Percentiles rank a stretch among this genome's conserved stretches.
phyloP scores from a whole-genome alignment of 352 stramenopile genomes.

The Phytophthora hybrid region DNA sequence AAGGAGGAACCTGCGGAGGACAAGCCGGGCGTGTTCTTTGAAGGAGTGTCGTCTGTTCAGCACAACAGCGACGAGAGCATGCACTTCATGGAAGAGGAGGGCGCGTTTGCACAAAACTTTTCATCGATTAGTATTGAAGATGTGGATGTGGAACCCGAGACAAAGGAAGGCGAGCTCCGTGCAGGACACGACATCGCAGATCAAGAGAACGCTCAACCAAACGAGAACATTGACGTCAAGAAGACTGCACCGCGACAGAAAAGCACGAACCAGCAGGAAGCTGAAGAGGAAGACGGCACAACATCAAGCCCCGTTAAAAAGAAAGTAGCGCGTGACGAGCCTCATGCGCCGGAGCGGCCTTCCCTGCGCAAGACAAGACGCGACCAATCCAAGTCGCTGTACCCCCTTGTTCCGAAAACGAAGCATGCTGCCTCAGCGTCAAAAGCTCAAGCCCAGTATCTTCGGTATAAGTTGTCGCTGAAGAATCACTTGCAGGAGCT shows the following conservation, averaged over 20 bases:
- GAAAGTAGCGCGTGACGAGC: conserved; percentile 38
- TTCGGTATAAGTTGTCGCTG: conserved; percentile 76
- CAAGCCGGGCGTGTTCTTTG: too few relatives aligned
- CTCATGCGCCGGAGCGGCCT: conserved; percentile 23
- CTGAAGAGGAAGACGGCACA: conserved; percentile 28
- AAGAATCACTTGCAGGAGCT: conserved; percentile 77
- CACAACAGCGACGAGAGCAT: conserved; percentile 64
- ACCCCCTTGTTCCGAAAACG: conserved; percentile 50
- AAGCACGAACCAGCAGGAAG: conserved; percentile 42
- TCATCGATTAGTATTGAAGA: conserved; percentile 55
- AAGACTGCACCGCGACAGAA: conserved; percentile 5
- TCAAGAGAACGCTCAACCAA: conserved; percentile 15
- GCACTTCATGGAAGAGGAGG: conserved; percentile 69
- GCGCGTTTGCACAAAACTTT: conserved; percentile 56
- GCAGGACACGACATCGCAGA: not conserved
- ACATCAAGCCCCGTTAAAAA: conserved; percentile 47
- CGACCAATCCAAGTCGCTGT: conserved; percentile 39
- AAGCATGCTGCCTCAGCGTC: conserved; percentile 31
- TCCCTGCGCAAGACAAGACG: conserved; percentile 4
- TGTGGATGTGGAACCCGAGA: conserved; percentile 21
- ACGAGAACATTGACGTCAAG: conserved; percentile 10
- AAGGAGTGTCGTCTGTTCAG: conserved; percentile 76
- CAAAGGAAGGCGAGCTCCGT: conserved; percentile 1
- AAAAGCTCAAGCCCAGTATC: conserved; percentile 56
- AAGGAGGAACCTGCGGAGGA: conserved; percentile 11